Base-by-base conservation (phyloP, 805 yeast genomes). In the Kluyveromyces starmeri region DNA sequence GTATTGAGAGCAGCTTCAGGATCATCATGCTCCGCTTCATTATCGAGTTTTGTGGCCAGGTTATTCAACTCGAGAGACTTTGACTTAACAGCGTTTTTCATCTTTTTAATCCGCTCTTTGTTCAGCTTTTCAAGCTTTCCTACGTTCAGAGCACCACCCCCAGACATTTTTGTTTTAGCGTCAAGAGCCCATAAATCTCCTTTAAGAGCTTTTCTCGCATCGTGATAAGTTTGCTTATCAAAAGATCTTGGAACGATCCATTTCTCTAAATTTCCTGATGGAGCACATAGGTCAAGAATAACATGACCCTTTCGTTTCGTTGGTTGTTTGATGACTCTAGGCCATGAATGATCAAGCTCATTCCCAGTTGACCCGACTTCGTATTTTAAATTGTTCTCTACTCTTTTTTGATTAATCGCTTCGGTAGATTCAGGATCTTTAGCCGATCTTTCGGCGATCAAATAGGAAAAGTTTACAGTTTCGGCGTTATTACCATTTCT, bases 121-220 rank as follows among this genome's bases (percentile, higher is more conserved):
- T 53, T 51, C 13, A 50, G 27, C 18, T 37, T 32, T 34, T 55
- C 51, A 13, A 56, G 46, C 28, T 50, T 49, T 2, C 31, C 41
- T 2, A 51, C 48, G 28, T 53, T 50, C 14, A 53, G 33, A 16
- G 42, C 43, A 6, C 49, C 51, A 30, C 45, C 44, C 13, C 51
- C 62, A 30, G 53, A 52, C 2, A 60, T 46, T 19, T 65, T 68
- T 2, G 73, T 64, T 52, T 80, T 81, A 2, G 77, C 77, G 22
- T 70, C 82, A 25, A 77, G 56, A 0, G 82, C 78, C 98, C 97
- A 92, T 34, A 78, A 59, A 53, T 92, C 98, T 15, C 96, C 95
- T 51, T 73, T 71, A n/a, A 58, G 58, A 0, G 84, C 73, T 55
- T 92, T 89, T 36, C 96, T 68, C 0, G 95, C 95, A 62, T 92